These are phyloP conservation scores for Stemphylium vesicarium DNA, from an alignment of 2,329 filamentous ascomycete genomes.

Conservation along the genomic window DNA sequence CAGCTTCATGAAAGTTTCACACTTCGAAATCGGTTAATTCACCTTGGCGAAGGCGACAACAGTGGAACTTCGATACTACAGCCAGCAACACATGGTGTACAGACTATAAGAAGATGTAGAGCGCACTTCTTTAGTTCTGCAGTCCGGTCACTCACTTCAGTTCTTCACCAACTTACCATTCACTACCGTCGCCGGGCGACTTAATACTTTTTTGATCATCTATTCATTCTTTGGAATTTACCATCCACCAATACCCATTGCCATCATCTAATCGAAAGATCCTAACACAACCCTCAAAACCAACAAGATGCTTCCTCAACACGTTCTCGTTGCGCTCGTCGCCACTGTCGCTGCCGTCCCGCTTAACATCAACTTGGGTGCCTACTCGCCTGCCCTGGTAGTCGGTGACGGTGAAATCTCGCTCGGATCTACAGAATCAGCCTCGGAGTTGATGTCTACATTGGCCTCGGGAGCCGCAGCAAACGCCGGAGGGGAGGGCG, in stretches of 20 bases:
- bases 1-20: constrained; percentile 50
- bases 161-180: constrained; percentile 37
- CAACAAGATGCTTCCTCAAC: constrained; percentile 48
- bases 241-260: constrained; percentile 4
- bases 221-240: constrained; percentile 9
- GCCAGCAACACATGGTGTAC: constrained; percentile 12
- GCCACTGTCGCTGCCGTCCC: constrained; percentile 51
- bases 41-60: constrained; percentile 38
- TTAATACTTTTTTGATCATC: constrained; percentile 23
- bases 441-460: constrained; percentile 53
- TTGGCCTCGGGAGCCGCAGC: constrained; percentile 51
- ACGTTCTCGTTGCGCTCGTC: constrained; percentile 45
- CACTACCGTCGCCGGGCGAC: constrained; percentile 43
- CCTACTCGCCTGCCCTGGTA: constrained; percentile 60
- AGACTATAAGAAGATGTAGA: constrained; percentile 37
- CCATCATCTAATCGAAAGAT: constrained; percentile 26
- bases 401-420: constrained; percentile 62
- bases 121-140: constrained; percentile 38
- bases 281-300: constrained; percentile 14
- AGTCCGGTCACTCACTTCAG: constrained; percentile 49
- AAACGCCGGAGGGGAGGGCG: constrained; percentile 24
- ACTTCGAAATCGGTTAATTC: constrained; percentile 37
- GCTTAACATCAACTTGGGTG: constrained; percentile 61
- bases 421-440: constrained; percentile 52
- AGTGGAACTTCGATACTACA: constrained; percentile 14